Conservation (phyloP, 164 flowering plant genomes). For the Chimonanthus salicifolius region DNA sequence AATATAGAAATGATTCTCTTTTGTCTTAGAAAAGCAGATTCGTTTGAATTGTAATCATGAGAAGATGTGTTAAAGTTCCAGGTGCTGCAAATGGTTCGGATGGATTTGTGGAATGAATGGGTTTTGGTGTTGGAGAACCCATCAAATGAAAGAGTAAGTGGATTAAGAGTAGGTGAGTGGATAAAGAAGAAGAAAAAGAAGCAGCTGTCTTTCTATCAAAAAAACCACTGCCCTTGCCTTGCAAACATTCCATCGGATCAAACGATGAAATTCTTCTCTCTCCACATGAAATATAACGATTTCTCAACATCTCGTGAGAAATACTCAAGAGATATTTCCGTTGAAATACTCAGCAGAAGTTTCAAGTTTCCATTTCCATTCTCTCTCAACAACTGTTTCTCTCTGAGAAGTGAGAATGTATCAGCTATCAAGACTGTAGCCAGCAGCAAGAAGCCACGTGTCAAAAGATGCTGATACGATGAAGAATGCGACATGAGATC, state of each 20-base stretch:
- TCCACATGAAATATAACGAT: neutral
- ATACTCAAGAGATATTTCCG: too few species aligned
- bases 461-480: too few species aligned
- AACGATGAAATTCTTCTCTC: neutral
- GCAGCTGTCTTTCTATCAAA: neutral
- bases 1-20: neutral
- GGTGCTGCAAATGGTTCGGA: neutral
- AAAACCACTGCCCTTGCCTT: neutral
- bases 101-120: neutral
- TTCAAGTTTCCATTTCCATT: too few species aligned
- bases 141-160: neutral
- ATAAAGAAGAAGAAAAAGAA: neutral
- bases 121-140: neutral
- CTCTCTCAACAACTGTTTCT: too few species aligned
- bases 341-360: too few species aligned
- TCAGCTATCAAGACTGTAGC: too few species aligned
- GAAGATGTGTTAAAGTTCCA: neutral
- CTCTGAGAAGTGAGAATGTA: too few species aligned
- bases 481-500: too few species aligned
- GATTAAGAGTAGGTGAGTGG: neutral
- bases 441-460: too few species aligned
- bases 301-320: neutral
- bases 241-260: neutral
- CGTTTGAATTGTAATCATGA: neutral
- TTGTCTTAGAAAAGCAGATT: too few species aligned